A percentile compares a stretch with the other conserved stretches of the same genome.
These are phyloP conservation scores for Pisolithus thermaeus DNA, from an alignment of 1,284 basidiomycete species.

Conservation along the genomic window DNA sequence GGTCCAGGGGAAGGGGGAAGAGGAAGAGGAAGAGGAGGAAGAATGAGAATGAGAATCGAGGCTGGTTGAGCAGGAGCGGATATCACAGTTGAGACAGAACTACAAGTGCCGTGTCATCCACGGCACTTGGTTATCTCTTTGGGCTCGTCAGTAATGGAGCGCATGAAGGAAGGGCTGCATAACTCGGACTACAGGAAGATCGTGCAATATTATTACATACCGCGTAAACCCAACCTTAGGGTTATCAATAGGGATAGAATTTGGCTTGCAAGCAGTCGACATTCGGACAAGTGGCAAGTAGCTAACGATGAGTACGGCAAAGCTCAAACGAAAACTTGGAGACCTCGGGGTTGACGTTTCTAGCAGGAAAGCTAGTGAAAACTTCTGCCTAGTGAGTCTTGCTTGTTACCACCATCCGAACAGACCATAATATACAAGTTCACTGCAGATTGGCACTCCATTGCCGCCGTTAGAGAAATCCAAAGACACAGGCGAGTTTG, in stretches of 20 bases:
- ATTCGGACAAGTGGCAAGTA: not conserved
- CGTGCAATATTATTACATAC: too few relatives aligned
- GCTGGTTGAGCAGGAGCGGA: not conserved
- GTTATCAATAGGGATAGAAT: slow-evolving; percentile 13
- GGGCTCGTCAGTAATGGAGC: too few relatives aligned
- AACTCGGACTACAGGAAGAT: too few relatives aligned
- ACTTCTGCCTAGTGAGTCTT: slow-evolving; percentile 73
- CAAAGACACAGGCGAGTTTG: slow-evolving; percentile 88
- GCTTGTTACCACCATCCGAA: slow-evolving; percentile 7
- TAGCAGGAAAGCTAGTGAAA: slow-evolving; percentile 71
- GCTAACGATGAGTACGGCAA: slow-evolving; percentile 41
- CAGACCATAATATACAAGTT: not conserved
- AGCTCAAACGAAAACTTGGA: slow-evolving; percentile 75
- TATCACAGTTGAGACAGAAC: slow-evolving; percentile 4
- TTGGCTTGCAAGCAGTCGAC: not conserved
- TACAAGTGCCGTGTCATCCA: not conserved
- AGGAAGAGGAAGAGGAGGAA: too few relatives aligned
- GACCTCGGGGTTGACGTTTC: slow-evolving; percentile 70
- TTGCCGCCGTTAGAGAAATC: slow-evolving; percentile 84
- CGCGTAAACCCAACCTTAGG: slow-evolving; percentile 1
- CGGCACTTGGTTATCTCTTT: too few relatives aligned
- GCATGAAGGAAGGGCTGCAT: too few relatives aligned
- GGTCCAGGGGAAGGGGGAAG: not conserved
- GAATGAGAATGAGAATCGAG: not conserved
- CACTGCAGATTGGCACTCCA: slow-evolving; percentile 79